phyloP scores from a whole-genome alignment of 495 filamentous ascomycete genomes.

The Astrocystis sublimbata region DNA sequence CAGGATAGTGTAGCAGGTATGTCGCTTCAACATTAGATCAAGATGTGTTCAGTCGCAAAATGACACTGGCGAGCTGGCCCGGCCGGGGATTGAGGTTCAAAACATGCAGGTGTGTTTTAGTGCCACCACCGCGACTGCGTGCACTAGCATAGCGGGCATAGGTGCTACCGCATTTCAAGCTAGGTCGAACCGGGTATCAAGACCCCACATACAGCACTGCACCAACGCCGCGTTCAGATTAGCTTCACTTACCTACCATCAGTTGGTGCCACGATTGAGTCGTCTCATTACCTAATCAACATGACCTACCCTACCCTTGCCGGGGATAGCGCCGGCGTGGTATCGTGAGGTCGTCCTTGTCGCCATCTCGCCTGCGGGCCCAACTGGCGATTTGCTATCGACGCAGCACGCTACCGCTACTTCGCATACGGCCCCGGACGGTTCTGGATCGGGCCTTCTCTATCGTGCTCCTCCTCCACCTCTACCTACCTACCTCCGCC shows the following conservation, averaged over 20 bases:
- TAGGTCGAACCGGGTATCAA: background rate
- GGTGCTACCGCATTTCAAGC: background rate
- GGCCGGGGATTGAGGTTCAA: too few species aligned
- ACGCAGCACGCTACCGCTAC: background rate
- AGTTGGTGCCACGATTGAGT: too few species aligned
- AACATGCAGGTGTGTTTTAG: background rate
- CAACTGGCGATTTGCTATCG: background rate
- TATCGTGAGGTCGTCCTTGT: background rate
- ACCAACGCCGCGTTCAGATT: too few species aligned
- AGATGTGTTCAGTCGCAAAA: background rate
- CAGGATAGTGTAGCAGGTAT: background rate
- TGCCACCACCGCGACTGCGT: background rate
- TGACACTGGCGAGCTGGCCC: too few species aligned
- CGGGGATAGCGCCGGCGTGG: background rate
- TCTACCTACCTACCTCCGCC: background rate
- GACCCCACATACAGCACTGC: too few species aligned
- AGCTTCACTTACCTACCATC: too few species aligned
- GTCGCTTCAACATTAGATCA: too few species aligned
- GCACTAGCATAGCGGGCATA: too few species aligned
- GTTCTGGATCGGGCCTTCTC: slow-evolving; percentile 8
- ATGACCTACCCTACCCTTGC: background rate
- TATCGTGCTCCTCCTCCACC: slow-evolving; percentile 9
- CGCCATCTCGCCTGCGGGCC: background rate
- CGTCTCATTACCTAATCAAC: slow-evolving; percentile 5
- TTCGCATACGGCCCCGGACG: background rate